phyloP scores from a whole-genome alignment of 2,329 filamentous ascomycete species.

The Neonectria faginata region DNA sequence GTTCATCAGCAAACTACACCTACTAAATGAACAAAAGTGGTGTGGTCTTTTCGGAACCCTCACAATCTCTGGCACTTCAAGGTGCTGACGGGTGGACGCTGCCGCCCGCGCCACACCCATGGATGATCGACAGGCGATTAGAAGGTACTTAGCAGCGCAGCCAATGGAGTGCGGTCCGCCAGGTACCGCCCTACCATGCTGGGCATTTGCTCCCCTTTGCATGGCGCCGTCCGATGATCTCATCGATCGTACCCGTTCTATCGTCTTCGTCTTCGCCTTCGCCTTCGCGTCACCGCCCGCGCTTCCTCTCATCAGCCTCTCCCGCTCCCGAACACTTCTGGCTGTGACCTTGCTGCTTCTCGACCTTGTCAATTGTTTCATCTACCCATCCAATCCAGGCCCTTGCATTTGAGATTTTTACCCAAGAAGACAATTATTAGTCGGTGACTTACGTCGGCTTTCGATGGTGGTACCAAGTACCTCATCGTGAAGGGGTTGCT shows the following conservation, averaged over 20 bases:
- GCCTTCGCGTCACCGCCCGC: background rate
- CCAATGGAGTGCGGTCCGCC: slow-evolving; percentile 5
- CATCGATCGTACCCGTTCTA: slow-evolving; percentile 24
- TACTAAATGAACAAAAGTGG: slow-evolving; percentile 31
- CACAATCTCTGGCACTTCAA: slow-evolving; percentile 22
- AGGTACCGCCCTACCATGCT: slow-evolving; percentile 19
- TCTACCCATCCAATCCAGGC: slow-evolving; percentile 2
- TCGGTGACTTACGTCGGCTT: background rate
- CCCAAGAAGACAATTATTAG: background rate
- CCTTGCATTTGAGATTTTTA: slow-evolving; percentile 18
- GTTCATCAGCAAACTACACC: slow-evolving; percentile 13
- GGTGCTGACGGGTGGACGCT: slow-evolving; percentile 26
- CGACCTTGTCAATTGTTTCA: slow-evolving; percentile 16
- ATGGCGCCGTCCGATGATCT: slow-evolving; percentile 25
- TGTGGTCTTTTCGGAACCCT: slow-evolving; percentile 31
- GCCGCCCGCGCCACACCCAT: slow-evolving; percentile 15
- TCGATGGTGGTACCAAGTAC: background rate
- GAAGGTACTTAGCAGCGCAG: slow-evolving; percentile 9
- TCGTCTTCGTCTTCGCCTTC: slow-evolving; percentile 32
- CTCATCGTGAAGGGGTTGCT: background rate
- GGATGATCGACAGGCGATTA: slow-evolving; percentile 11
- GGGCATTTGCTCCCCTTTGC: slow-evolving; percentile 4
- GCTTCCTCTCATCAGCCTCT: background rate
- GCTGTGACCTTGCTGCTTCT: background rate
- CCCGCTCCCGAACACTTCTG: background rate